A percentile compares a stretch with the other conserved stretches of the same genome.
phyloP scores from a whole-genome alignment of 441 rosid species.

The Brassica hybrid region DNA sequence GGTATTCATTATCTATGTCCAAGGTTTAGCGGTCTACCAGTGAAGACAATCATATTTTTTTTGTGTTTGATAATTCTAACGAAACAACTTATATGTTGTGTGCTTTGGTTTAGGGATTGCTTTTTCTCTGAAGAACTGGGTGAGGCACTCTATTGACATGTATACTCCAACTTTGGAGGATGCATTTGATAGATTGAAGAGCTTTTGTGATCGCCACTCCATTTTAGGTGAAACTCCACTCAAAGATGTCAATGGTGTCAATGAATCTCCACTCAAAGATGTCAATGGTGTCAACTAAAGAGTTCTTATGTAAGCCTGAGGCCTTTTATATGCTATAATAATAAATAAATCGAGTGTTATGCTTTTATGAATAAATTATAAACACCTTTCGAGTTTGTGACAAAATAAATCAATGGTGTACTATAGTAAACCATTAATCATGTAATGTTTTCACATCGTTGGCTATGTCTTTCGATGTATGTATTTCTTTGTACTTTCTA shows the following conservation, averaged over 20 bases:
- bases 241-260: slow-evolving; percentile 5
- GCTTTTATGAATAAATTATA: slow-evolving; percentile 3
- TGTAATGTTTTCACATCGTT: slow-evolving; percentile 18
- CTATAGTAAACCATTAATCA: slow-evolving; percentile 2
- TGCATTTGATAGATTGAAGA: slow-evolving; percentile 36
- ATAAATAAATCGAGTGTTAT: not conserved
- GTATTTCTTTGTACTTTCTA: not conserved
- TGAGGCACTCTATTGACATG: slow-evolving; percentile 39
- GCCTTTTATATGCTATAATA: not conserved
- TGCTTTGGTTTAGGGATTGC: slow-evolving; percentile 27
- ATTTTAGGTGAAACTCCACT: not conserved
- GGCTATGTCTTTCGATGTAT: not conserved
- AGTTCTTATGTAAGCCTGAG: not conserved
- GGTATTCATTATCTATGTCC: slow-evolving; percentile 24
- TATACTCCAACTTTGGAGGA: slow-evolving; percentile 25
- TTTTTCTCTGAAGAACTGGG: slow-evolving; percentile 31
- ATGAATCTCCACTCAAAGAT: not conserved
- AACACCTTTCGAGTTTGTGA: not conserved
- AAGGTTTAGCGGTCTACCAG: not conserved
- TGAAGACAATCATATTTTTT: not conserved
- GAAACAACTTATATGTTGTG: not conserved
- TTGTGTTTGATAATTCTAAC: no score
- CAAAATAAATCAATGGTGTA: not conserved
- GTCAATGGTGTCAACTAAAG: slow-evolving; percentile 2
- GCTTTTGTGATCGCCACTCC: slow-evolving; percentile 31